Percentiles rank a stretch among this genome's conserved stretches.
Evolutionary conservation across 2,329 filamentous ascomycete genomes (phyloP).

Genomic region (Eurotiales sp.): DNA sequence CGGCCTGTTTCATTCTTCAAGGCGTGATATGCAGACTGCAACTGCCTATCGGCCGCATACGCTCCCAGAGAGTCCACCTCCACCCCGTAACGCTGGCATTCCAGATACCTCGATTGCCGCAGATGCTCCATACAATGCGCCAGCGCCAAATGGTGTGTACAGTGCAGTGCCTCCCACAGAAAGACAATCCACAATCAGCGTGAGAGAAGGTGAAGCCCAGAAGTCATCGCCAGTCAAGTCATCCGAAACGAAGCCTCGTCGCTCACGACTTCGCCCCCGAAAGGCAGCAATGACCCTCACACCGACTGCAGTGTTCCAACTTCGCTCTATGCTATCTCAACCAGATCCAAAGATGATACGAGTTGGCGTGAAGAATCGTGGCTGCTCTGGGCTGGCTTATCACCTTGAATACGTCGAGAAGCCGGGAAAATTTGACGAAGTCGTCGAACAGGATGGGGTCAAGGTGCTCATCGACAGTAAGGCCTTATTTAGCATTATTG

Average conservation of each 20-base stretch:
- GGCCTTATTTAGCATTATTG: slow-evolving; percentile 95
- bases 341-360: slow-evolving; percentile 91
- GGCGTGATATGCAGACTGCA: slow-evolving; percentile 62
- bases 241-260: slow-evolving; percentile 51
- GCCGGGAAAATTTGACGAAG: slow-evolving; percentile 81
- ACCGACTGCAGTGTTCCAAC: slow-evolving; percentile 71
- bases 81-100: slow-evolving; percentile 55
- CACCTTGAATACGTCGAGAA: slow-evolving; percentile 94
- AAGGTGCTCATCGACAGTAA: slow-evolving; percentile 96
- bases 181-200: slow-evolving; percentile 33
- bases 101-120: slow-evolving; percentile 61
- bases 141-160: slow-evolving; percentile 44
- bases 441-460: slow-evolving; percentile 92
- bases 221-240: slow-evolving; percentile 52
- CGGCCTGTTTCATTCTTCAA: slow-evolving; percentile 46
- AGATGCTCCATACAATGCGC: slow-evolving; percentile 45
- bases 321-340: slow-evolving; percentile 72
- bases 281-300: slow-evolving; percentile 92
- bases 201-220: slow-evolving; percentile 64
- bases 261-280: slow-evolving; percentile 68
- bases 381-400: slow-evolving; percentile 90
- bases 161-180: slow-evolving; percentile 38
- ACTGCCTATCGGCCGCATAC: slow-evolving; percentile 61
- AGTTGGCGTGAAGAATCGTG: slow-evolving; percentile 88
- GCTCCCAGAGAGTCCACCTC: slow-evolving; percentile 54